Percentiles rank a stretch among this genome's conserved stretches.
Evolutionary conservation across 352 stramenopile genomes (phyloP).

Genomic region (Blastocystis sp.): DNA sequence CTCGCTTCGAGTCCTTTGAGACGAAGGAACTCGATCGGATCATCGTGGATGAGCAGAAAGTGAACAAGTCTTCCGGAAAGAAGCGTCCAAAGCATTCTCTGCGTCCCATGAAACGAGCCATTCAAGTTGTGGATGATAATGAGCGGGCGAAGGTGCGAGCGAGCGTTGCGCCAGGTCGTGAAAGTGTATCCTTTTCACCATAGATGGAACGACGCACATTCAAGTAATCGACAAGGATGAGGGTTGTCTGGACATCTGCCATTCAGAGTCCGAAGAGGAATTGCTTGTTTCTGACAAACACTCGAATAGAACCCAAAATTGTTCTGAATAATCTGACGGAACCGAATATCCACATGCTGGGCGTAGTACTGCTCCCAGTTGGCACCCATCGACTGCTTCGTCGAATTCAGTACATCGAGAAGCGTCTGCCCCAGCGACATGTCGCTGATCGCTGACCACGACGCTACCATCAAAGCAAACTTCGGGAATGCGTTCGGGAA

Average conservation of each 20-base stretch:
- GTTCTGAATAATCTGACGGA: not conserved
- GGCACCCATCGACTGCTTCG: not conserved
- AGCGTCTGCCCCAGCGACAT: slow-evolving; percentile 8
- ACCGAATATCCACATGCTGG: slow-evolving; percentile 2
- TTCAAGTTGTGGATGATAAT: not conserved
- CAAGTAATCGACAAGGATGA: slow-evolving; percentile 20
- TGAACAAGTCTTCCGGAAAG: not conserved
- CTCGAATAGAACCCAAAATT: slow-evolving; percentile 13
- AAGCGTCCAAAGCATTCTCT: not conserved
- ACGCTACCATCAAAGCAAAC: slow-evolving; percentile 22
- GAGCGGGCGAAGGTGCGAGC: not conserved
- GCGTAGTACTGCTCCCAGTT: not conserved
- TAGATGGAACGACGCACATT: not conserved
- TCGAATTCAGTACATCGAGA: not conserved
- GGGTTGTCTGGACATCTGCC: not conserved
- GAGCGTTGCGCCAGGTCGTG: not conserved
- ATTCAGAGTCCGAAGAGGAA: not conserved
- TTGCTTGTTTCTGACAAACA: not conserved
- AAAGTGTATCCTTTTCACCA: not conserved
- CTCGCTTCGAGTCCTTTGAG: not conserved
- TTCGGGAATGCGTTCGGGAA: not conserved
- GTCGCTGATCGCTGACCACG: not conserved
- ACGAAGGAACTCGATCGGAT: not conserved
- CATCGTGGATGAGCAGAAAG: slow-evolving; percentile 25
- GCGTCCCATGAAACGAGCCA: not conserved